Evolutionary conservation across 192 early-diverging fungal species (phyloP), one percentile per base, ranked within the genome.

Genomic region (Coemansia sp.): DNA sequence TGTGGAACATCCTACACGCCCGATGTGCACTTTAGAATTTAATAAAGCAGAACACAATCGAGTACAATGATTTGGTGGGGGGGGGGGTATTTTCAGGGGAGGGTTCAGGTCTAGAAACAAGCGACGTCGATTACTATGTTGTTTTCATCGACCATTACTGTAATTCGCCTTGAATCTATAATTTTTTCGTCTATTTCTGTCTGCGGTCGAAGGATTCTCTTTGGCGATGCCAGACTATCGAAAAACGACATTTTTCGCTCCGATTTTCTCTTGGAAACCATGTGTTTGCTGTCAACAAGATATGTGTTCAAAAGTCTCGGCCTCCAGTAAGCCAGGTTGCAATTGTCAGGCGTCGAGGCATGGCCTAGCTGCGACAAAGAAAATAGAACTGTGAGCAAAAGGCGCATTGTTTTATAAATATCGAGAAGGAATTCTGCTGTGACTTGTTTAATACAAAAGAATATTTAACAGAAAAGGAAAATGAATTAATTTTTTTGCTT

Each of bases 281-380:
- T 57, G 30, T 77, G 66, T 14, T 36, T 36, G 19, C 35, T 32
- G 25, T 70, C 66, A 0, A 77, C 61, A 3, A 77, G n/a, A 22
- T 49, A 22, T 6, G 75, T 71, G 10, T 52, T 35, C 23, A 78
- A 39, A n/a, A 78, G 35, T 5, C 49, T 48, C 4, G 69, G 69
- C 25, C 67, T 64, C 75, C 69, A 78, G 55, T 78, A 78, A 9
- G 49, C 58, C 27, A 63, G 22, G 35, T 72, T 78, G 66, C 75
- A 78, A 25, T 68, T 63, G 45, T 78, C 75, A 8, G 55, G 29
- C 2, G 28, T 56, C 10, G 42, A 54, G 0, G 56, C 68, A 10
- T 30, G 55, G 23, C 14, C 1, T 27, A 54, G 27, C 27, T 29
- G 28, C 14, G 29, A 11, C 13, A 6, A 45, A 11, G 19, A 0